These are phyloP conservation scores for Candida boidinii DNA, from an alignment of 805 yeast genomes.

Conservation along the genomic window DNA sequence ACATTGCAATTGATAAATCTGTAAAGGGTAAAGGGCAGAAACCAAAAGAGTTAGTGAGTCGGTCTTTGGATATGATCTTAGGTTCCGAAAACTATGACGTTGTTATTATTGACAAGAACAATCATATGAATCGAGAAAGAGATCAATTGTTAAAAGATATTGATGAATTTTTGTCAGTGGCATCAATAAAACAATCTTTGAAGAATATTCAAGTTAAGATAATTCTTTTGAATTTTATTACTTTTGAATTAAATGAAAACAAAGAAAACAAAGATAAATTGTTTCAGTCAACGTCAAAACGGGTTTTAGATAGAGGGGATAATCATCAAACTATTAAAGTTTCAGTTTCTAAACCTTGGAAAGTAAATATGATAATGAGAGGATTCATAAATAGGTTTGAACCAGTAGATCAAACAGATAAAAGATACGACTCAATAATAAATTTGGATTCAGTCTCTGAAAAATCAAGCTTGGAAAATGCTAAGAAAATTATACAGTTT, in stretches of 20 bases:
- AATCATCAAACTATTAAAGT: slow-evolving; percentile 78
- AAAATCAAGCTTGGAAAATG: no score
- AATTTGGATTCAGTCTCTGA: no score
- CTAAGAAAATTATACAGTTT: no score
- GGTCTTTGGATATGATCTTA: slow-evolving; percentile 33
- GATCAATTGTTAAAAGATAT: slow-evolving; percentile 51
- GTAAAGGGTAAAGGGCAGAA: slow-evolving; percentile 39
- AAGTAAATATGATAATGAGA: slow-evolving; percentile 54
- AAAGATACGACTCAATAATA: no score
- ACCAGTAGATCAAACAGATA: slow-evolving; percentile 45
- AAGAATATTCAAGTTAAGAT: slow-evolving; percentile 42
- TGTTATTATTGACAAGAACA: slow-evolving; percentile 77
- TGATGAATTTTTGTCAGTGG: slow-evolving; percentile 30
- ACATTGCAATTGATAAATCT: slow-evolving; percentile 41
- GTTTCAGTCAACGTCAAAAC: slow-evolving; percentile 43
- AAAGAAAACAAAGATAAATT: slow-evolving; percentile 20
- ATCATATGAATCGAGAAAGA: slow-evolving; percentile 67
- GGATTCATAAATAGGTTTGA: slow-evolving; percentile 70
- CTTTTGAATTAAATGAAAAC: no score
- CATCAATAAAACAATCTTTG: no score
- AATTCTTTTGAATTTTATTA: slow-evolving; percentile 63
- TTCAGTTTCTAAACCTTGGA: slow-evolving; percentile 33
- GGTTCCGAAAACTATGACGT: slow-evolving; percentile 35
- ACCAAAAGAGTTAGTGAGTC: slow-evolving; percentile 42
- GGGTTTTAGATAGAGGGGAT: slow-evolving; percentile 71